A percentile compares a stretch with the other conserved stretches of the same genome.
phyloP scores from a whole-genome alignment of 768 basidiomycete species.

The Suillus fuscotomentosus region DNA sequence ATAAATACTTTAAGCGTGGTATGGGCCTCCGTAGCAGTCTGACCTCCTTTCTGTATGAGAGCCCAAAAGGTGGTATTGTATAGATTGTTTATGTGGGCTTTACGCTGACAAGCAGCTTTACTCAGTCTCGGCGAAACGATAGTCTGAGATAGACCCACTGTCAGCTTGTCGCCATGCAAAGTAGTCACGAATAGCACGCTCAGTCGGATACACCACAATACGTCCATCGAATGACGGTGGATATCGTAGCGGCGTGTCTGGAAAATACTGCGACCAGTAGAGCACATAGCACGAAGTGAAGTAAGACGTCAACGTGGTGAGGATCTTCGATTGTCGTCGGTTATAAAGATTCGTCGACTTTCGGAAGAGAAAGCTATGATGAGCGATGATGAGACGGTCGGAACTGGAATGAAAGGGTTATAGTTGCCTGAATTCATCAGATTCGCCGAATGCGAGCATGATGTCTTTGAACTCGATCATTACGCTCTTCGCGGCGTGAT shows the following conservation, averaged over 20 bases:
- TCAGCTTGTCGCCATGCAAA: slow-evolving; percentile 96
- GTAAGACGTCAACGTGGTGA: slow-evolving; percentile 76
- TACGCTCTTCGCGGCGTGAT: slow-evolving; percentile 76
- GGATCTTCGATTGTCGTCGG: slow-evolving; percentile 83
- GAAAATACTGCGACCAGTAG: slow-evolving; percentile 81
- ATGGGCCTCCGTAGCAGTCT: slow-evolving; percentile 80
- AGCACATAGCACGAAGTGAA: slow-evolving; percentile 93
- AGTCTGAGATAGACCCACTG: slow-evolving; percentile 52
- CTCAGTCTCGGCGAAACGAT: slow-evolving; percentile 6
- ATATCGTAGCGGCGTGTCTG: slow-evolving; percentile 66
- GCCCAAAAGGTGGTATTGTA: slow-evolving; percentile 98
- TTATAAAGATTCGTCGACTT: slow-evolving; percentile 78
- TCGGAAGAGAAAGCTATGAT: slow-evolving; percentile 78
- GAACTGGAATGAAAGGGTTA: neutral
- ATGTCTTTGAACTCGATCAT: slow-evolving; percentile 86
- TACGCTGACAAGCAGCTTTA: slow-evolving; percentile 17
- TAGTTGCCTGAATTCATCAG: slow-evolving; percentile 90
- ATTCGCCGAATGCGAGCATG: slow-evolving; percentile 89
- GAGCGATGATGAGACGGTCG: neutral
- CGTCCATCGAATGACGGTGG: slow-evolving; percentile 94
- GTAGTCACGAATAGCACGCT: slow-evolving; percentile 80
- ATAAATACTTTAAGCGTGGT: slow-evolving; percentile 62
- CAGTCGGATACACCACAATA: slow-evolving; percentile 76
- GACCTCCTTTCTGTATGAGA: slow-evolving; percentile 78
- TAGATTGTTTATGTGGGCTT: slow-evolving; percentile 97